Evolutionary conservation across 345 rosid species (phyloP).

Genomic region (Lenwebbia sp.): DNA sequence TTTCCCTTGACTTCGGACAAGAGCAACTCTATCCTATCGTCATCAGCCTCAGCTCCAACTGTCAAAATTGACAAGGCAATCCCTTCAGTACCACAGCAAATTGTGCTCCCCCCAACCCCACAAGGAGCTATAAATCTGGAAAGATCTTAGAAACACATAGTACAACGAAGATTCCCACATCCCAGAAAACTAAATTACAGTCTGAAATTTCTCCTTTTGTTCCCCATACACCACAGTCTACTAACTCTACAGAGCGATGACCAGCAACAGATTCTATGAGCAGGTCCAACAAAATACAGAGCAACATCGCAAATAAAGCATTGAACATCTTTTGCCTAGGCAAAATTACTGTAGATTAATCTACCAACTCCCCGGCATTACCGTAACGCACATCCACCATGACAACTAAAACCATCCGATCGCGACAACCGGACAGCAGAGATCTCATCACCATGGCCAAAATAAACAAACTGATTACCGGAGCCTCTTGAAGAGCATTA

Average conservation of each 20-base stretch:
- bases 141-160: neutral
- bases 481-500: neutral
- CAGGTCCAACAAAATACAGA: neutral
- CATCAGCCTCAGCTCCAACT: constrained; percentile 72
- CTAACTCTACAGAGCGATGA: neutral
- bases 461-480: neutral
- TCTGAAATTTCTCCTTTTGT: neutral
- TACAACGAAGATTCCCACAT: neutral
- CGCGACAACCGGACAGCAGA: neutral
- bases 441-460: neutral
- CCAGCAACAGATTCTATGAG: neutral
- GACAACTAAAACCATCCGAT: neutral
- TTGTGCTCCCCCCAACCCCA: neutral
- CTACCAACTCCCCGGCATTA: neutral
- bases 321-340: neutral
- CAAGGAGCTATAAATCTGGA: neutral
- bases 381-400: neutral
- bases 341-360: neutral
- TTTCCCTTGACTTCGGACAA: constrained; percentile 55
- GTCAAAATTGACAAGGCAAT: neutral
- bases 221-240: neutral
- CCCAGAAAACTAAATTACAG: neutral
- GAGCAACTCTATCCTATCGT: constrained; percentile 47
- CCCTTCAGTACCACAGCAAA: neutral
- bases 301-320: neutral